Percentiles rank a stretch among this genome's conserved stretches.
Evolutionary conservation across 1,139 yeast species (phyloP).

Genomic region (Wickerhamomyces sp.): DNA sequence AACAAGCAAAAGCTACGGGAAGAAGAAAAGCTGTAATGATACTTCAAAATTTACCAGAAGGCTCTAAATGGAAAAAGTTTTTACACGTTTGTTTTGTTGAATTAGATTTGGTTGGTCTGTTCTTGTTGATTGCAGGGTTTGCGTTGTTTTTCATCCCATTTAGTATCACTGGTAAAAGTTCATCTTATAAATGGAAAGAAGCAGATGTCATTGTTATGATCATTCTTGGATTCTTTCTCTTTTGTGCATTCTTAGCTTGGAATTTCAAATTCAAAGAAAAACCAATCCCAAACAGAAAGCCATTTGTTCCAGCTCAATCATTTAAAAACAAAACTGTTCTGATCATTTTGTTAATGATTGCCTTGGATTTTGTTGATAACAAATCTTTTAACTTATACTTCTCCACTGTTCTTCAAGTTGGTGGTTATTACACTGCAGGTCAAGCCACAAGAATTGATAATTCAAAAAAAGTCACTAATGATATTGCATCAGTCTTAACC

Average conservation of each 20-base stretch:
- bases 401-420: conserved; percentile 26
- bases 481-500: conserved; percentile 23
- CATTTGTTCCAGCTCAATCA: conserved; percentile 24
- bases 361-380: conserved; percentile 24
- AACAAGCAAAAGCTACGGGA: conserved; percentile 22
- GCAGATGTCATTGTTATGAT: conserved; percentile 24
- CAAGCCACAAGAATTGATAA: conserved; percentile 27
- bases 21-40: conserved; percentile 11
- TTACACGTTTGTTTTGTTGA: conserved; percentile 22
- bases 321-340: conserved; percentile 18
- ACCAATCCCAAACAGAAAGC: conserved; percentile 11
- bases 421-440: conserved; percentile 25
- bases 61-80: conserved; percentile 5
- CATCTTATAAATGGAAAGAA: conserved; percentile 24
- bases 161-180: conserved; percentile 26
- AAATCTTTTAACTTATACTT: conserved; percentile 26
- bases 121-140: conserved; percentile 30
- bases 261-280: conserved; percentile 9
- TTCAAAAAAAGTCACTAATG: conserved; percentile 24
- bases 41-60: conserved; percentile 15
- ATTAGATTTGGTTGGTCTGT: conserved; percentile 31
- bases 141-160: conserved; percentile 32
- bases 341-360: conserved; percentile 18
- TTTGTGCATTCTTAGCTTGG: conserved; percentile 21
- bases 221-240: conserved; percentile 21